phyloP scores from a whole-genome alignment of 495 filamentous ascomycete genomes.

The Penicillium robsamsonii region DNA sequence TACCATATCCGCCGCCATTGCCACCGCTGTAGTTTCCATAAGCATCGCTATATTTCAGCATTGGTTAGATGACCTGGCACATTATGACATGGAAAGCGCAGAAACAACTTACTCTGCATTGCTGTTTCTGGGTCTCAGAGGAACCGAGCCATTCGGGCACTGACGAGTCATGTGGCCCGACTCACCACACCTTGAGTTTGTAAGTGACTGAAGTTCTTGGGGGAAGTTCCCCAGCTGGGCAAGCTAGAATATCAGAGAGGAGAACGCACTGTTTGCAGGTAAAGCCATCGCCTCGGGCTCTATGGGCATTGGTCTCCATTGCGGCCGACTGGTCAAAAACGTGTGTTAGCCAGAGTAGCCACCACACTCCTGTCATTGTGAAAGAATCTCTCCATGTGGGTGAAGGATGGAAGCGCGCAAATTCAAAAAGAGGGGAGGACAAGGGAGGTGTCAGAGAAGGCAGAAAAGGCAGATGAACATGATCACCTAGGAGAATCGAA shows the following conservation, averaged over 20 bases:
- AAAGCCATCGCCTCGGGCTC: slow-evolving; percentile 10
- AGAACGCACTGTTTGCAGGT: slow-evolving; percentile 37
- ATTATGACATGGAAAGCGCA: slow-evolving; percentile 32
- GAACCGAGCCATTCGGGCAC: slow-evolving; percentile 42
- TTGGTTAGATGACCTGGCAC: neutral
- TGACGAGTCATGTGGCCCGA: slow-evolving; percentile 58
- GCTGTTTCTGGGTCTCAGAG: neutral
- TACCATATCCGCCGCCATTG: neutral
- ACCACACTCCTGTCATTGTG: neutral
- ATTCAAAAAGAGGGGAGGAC: neutral
- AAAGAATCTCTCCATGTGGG: neutral
- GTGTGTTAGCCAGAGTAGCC: neutral
- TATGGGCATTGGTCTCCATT: neutral
- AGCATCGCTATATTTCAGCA: neutral
- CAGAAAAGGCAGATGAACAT: neutral
- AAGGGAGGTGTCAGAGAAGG: neutral
- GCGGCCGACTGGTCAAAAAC: neutral
- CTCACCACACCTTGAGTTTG: slow-evolving; percentile 46
- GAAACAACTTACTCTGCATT: slow-evolving; percentile 16
- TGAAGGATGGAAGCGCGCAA: neutral
- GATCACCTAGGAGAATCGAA: neutral
- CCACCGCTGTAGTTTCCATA: neutral
- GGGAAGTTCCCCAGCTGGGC: neutral
- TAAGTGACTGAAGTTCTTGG: slow-evolving; percentile 6
- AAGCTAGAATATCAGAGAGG: neutral